Evolutionary conservation across 176 grass and related monocot species (phyloP), one percentile per base, ranked within the genome.

Genomic region (Pontederia paniculata): DNA sequence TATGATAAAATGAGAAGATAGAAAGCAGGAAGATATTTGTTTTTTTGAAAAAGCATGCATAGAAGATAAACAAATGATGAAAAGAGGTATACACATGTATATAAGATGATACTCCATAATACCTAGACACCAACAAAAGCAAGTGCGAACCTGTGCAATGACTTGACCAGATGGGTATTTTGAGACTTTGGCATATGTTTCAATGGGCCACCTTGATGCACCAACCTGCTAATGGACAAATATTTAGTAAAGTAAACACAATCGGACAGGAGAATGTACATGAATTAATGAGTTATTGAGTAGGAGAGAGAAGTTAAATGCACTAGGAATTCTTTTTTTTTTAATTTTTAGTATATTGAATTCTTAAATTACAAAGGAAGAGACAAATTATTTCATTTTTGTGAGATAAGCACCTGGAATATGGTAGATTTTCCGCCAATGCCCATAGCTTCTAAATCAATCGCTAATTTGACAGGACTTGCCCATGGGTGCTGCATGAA

Each of bases 361-460:
- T 62, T 22, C 42, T 8, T 47, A 46, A 23, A 17, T 12, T 46
- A 7, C 43, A 62, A 8, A 11, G 12, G 23, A 13, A 14, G n/a
- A 19, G 19, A 21, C 45, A 70, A 54, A 48, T 10, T 8, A 60
- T 52, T 9, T 28, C 21, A 56, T 64, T 14, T n/a, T 47, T 63
- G 49, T 41, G 0, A 12, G 49, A 16, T 9, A 13, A 53, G 9
- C 9, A 82, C 86, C 83, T 88, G 86, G 72, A 98, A 91, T 60
- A 98, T 76, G 25, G 53, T 89, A 58, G 93, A 98, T 55, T 82
- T 90, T 22, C 93, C 93, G 48, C 93, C 72, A 65, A 91, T 84
- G 45, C 86, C 93, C 70, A 98, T 86, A 69, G 93, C 93, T 77
- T 98, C 93, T 58, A 98, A 74, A 88, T 98, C 86, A 9, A 98